phyloP scores from a whole-genome alignment of 345 rosid genomes.

The Aquilaria sinensis region DNA sequence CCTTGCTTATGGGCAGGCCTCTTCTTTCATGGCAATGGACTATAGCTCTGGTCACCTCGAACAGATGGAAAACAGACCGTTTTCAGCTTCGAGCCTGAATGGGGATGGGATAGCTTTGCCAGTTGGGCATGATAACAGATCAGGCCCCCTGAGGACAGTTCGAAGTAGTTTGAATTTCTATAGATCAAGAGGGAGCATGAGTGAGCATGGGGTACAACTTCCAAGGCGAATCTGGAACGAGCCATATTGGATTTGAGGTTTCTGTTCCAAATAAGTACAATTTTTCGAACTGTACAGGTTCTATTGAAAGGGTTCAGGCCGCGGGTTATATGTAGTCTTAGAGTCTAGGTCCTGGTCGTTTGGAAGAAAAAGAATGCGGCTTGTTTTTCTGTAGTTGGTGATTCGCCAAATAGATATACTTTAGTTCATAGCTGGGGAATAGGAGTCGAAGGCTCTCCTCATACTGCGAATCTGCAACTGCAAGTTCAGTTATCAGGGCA shows the following conservation, averaged over 20 bases:
- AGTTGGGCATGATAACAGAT: constrained; percentile 55
- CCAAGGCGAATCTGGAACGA: constrained; percentile 33
- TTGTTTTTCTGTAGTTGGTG: too few species aligned
- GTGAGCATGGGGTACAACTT: constrained; percentile 83
- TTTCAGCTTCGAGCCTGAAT: constrained; percentile 49
- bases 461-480: too few species aligned
- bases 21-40: constrained; percentile 90
- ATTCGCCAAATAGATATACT: too few species aligned
- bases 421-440: too few species aligned
- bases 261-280: neutral
- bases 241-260: constrained; percentile 23
- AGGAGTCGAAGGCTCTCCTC: too few species aligned
- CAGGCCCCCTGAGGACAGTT: constrained; percentile 81
- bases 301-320: constrained; percentile 3
- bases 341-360: neutral
- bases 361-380: too few species aligned
- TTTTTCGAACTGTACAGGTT: constrained; percentile 30
- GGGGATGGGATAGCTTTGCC: constrained; percentile 49
- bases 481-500: too few species aligned
- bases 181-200: constrained; percentile 81
- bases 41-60: constrained; percentile 87
- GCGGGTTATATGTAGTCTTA: constrained; percentile 15
- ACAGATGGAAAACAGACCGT: constrained; percentile 61
- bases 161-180: constrained; percentile 62
- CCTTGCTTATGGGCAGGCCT: constrained; percentile 65